Base-by-base conservation (phyloP, 2,329 filamentous ascomycete genomes). In the Exophiala spinifera region DNA sequence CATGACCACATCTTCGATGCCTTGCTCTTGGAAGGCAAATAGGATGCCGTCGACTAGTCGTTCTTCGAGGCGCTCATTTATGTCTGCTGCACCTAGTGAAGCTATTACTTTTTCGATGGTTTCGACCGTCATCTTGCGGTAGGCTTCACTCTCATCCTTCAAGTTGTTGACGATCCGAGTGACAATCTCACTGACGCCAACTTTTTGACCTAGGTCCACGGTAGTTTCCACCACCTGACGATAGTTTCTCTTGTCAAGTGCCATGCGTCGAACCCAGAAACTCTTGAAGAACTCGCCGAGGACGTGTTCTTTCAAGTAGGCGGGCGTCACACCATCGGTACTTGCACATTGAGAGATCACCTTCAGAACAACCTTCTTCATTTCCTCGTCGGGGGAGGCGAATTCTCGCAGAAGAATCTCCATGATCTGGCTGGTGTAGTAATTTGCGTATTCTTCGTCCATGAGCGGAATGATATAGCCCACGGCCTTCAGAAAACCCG, bases 371-470 rank as follows among this genome's bases (percentile, higher is more conserved):
- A 99, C 94, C 76, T 99, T 99, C 76, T 97, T 99, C 94, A 99
- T 99, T 73, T 99, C 94, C 72, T 99, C 94, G 63, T 99, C 94
- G 0, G 94, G 94, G 0, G 92, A 96, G 5, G 91, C 88, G 67
- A 99, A 99, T 69, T 99, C 94, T 65, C 94, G 85, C 25, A 97
- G 83, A 13, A 99, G 77, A 66, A 97, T 97, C 72, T 97, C 94
- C 92, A 99, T 97, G 66, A 99, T 96, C 72, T 99, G 91, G 63
- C 86, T 89, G 7, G 94, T 97, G 68, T 99, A 99, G 75, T 99
- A 99, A 70, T 96, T 97, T 73, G 94, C 92, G 70, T 96, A 97
- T 69, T 99, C 94, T 73, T 99, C 94, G 74, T 99, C 94, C 94
- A 99, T 99, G 49, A 99, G 82, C 3, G 94, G 94, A 60, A 99